phyloP scores from a whole-genome alignment of 768 basidiomycete species.

The Xerocomellus chrysenteron region DNA sequence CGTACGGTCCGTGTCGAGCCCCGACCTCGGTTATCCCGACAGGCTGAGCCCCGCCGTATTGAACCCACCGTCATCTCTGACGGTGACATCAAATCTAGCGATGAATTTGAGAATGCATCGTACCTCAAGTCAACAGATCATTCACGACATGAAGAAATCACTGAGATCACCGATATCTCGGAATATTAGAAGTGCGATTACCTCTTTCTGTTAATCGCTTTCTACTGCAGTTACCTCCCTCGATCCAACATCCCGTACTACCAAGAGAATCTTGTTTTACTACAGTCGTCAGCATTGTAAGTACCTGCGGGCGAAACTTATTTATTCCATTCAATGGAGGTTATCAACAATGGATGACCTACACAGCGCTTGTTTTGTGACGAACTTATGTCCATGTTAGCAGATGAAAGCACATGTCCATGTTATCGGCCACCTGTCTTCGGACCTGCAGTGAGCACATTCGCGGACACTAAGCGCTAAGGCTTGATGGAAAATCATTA shows the following conservation, averaged over 20 bases:
- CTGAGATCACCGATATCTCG: conserved; percentile 29
- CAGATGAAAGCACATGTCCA: background rate
- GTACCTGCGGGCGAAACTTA: conserved; percentile 14
- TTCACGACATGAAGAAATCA: conserved; percentile 23
- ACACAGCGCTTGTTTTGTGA: background rate
- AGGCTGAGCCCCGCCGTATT: conserved; percentile 30
- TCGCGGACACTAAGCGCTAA: background rate
- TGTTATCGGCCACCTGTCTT: background rate
- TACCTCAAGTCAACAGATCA: conserved; percentile 27
- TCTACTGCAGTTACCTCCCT: conserved; percentile 7
- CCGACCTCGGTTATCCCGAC: conserved; percentile 22
- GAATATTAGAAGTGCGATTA: conserved; percentile 28
- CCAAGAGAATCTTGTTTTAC: conserved; percentile 16
- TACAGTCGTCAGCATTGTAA: conserved; percentile 9
- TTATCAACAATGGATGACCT: conserved; percentile 4
- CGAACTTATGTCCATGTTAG: background rate
- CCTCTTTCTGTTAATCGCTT: background rate
- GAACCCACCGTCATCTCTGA: conserved; percentile 35
- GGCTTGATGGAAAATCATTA: background rate
- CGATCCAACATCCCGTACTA: conserved; percentile 7
- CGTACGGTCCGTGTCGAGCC: conserved; percentile 36
- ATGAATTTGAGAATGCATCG: conserved; percentile 27
- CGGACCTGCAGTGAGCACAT: background rate
- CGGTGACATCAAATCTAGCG: conserved; percentile 28
- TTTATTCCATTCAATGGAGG: conserved; percentile 19